phyloP scores from a whole-genome alignment of 2,329 filamentous ascomycete species.

The Stemphylium lycopersici region DNA sequence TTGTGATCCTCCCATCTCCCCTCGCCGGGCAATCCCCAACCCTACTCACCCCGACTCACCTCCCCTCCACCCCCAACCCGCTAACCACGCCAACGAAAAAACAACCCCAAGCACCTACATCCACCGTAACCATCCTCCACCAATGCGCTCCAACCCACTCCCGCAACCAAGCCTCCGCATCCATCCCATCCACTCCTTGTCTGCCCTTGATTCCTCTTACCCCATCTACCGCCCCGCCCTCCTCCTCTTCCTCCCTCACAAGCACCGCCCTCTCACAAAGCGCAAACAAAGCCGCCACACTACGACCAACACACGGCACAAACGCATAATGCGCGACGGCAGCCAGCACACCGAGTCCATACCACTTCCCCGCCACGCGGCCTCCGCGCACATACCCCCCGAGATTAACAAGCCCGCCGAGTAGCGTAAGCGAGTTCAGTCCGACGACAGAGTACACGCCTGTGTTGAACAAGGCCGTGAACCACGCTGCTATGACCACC shows the following conservation, averaged over 20 bases:
- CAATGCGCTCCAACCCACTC: conserved; percentile 30
- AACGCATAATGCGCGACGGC: not conserved
- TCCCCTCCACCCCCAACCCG: not conserved
- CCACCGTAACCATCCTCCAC: conserved; percentile 29
- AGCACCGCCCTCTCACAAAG: not conserved
- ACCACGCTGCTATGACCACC: not conserved
- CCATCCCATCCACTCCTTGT: not conserved
- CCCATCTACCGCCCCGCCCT: not conserved
- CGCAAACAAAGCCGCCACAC: not conserved
- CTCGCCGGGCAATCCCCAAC: too few species aligned
- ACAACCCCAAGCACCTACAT: conserved; percentile 28
- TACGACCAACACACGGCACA: not conserved
- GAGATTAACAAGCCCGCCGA: not conserved
- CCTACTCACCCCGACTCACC: too few species aligned
- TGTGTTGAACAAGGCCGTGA: not conserved
- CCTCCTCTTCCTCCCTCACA: too few species aligned
- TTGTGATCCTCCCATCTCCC: too few species aligned
- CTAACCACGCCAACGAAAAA: conserved; percentile 10
- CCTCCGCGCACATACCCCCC: too few species aligned
- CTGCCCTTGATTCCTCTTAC: not conserved
- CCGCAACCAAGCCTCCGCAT: conserved; percentile 7
- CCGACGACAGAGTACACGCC: not conserved
- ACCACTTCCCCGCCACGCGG: not conserved
- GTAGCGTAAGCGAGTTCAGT: not conserved
- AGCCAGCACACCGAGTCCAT: not conserved